phyloP scores from a whole-genome alignment of 441 rosid species.

The Populus tomentosa region DNA sequence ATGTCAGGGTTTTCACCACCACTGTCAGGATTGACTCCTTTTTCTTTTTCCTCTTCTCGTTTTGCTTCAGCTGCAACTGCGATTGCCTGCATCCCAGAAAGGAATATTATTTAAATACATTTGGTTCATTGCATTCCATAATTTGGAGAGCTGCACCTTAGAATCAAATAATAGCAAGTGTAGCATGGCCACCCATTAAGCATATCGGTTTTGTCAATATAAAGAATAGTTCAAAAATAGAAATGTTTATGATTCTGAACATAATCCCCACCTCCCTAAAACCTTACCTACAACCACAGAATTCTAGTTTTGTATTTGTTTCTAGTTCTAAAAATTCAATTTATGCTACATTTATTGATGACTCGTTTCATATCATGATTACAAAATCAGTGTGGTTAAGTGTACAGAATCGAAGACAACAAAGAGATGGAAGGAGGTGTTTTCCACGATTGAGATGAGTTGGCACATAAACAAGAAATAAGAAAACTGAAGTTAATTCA shows the following conservation, averaged over 20 bases:
- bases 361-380: too few species aligned
- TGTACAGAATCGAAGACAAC: too few species aligned
- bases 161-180: not conserved
- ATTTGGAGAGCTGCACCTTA: not conserved
- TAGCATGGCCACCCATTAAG: not conserved
- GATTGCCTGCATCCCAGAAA: constrained; percentile 51
- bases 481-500: too few species aligned
- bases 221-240: not conserved
- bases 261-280: not conserved
- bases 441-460: too few species aligned
- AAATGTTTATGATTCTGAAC: not conserved
- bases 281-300: not conserved
- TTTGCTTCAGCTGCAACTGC: constrained; percentile 88
- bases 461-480: too few species aligned
- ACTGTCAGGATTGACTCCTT: constrained; percentile 76
- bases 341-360: too few species aligned
- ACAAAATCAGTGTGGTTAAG: too few species aligned
- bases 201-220: not conserved
- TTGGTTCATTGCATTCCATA: constrained; percentile 3
- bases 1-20: constrained; percentile 89
- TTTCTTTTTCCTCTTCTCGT: constrained; percentile 95
- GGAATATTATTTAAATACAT: constrained; percentile 12
- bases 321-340: too few species aligned
- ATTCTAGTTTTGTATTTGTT: too few species aligned
- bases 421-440: too few species aligned